Percentiles rank a stretch among this genome's conserved stretches.
These are phyloP conservation scores for Artemisia tridentata DNA, from an alignment of 129 eudicot genomes.

Conservation along the genomic window DNA sequence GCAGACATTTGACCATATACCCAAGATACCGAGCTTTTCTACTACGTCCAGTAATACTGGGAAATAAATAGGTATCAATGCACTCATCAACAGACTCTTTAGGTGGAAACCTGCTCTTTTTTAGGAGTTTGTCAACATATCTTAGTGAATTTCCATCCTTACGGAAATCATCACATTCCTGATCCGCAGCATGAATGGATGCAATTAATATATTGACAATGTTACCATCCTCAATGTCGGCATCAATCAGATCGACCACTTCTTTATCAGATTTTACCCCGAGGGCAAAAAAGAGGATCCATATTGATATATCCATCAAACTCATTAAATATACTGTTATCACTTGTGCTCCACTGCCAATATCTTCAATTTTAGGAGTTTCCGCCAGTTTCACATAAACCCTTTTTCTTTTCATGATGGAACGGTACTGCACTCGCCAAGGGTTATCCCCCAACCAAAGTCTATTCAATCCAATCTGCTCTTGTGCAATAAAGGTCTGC, in stretches of 20 bases:
- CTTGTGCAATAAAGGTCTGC: constrained; percentile 94
- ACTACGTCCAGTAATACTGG: constrained; percentile 30
- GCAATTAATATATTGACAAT: constrained; percentile 53
- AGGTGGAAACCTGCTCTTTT: constrained; percentile 66
- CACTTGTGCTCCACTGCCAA: constrained; percentile 53
- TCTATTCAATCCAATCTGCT: constrained; percentile 63
- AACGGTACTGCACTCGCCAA: constrained; percentile 51
- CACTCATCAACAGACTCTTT: constrained; percentile 56
- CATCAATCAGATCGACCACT: constrained; percentile 62
- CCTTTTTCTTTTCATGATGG: constrained; percentile 42
- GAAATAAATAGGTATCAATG: constrained; percentile 49
- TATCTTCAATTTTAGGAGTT: constrained; percentile 34
- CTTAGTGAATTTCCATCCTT: constrained; percentile 35
- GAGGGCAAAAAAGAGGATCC: constrained; percentile 39
- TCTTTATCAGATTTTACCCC: constrained; percentile 36
- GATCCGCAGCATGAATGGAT: constrained; percentile 64
- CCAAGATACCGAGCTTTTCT: constrained; percentile 77
- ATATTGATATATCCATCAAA: constrained; percentile 36
- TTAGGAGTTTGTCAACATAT: constrained; percentile 34
- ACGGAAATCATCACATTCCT: constrained; percentile 45
- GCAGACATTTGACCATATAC: constrained; percentile 81
- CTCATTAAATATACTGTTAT: constrained; percentile 48
- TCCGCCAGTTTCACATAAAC: constrained; percentile 51
- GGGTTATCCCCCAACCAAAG: constrained; percentile 47
- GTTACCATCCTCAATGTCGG: constrained; percentile 41